phyloP scores from a whole-genome alignment of 352 stramenopile genomes.

The Globisporangium echinulatum region DNA sequence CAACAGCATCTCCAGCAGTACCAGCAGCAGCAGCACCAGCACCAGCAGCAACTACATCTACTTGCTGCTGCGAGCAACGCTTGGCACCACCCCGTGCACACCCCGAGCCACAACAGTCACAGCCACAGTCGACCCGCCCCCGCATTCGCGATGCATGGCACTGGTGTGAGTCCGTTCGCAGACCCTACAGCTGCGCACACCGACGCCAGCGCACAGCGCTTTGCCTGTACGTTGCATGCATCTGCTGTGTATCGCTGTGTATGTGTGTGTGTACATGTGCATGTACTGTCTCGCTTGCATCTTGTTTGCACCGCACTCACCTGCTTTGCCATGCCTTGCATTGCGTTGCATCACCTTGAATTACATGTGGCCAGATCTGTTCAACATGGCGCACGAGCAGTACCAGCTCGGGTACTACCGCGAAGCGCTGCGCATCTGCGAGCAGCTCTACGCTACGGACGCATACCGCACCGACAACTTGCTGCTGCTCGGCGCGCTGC shows the following conservation, averaged over 20 bases:
- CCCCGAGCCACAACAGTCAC: neutral
- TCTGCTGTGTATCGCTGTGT: neutral
- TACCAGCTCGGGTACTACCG: slow-evolving; percentile 88
- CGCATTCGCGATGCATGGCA: slow-evolving; percentile 6
- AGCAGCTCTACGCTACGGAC: slow-evolving; percentile 86
- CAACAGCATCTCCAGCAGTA: neutral
- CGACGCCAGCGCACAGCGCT: slow-evolving; percentile 51
- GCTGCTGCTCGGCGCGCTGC: slow-evolving; percentile 88
- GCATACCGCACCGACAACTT: slow-evolving; percentile 89
- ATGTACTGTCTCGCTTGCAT: neutral
- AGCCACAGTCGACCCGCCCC: neutral
- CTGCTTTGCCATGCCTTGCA: too few relatives aligned
- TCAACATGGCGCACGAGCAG: slow-evolving; percentile 75
- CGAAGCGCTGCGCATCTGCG: slow-evolving; percentile 74
- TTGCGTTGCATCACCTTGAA: too few relatives aligned
- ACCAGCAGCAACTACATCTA: neutral
- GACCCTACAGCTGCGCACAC: slow-evolving; percentile 7
- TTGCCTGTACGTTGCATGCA: slow-evolving; percentile 46
- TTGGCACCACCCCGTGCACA: neutral
- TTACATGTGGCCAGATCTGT: slow-evolving; percentile 35
- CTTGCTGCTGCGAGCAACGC: neutral
- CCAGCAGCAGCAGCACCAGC: neutral
- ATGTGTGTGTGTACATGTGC: slow-evolving; percentile 5
- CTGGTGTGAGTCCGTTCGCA: slow-evolving; percentile 7
- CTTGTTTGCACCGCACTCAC: too few relatives aligned